Evolutionary conservation across 2,329 filamentous ascomycete species (phyloP).

Genomic region (Aureobasidium sp.): DNA sequence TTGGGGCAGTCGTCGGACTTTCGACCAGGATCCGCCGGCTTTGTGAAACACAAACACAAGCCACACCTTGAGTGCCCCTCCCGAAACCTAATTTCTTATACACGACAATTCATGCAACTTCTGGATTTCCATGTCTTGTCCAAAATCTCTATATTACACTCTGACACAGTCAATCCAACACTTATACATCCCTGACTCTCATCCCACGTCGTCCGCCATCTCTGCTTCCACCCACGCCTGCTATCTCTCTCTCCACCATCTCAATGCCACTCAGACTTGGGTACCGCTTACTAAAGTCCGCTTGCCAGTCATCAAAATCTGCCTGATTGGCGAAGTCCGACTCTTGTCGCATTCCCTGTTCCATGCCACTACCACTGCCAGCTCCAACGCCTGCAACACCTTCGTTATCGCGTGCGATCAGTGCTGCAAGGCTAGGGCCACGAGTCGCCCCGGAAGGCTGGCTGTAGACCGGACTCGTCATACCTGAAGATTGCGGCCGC

Average conservation of each 20-base stretch:
- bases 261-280: slow-evolving; percentile 79
- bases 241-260: slow-evolving; percentile 57
- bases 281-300: slow-evolving; percentile 74
- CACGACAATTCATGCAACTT: too few relatives aligned
- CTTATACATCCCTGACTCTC: slow-evolving; percentile 13
- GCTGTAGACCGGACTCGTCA: neutral
- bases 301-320: slow-evolving; percentile 43
- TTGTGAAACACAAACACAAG: neutral
- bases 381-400: slow-evolving; percentile 24
- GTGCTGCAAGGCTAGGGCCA: slow-evolving; percentile 22
- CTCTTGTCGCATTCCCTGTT: neutral
- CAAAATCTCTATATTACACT: neutral
- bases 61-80: neutral
- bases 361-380: slow-evolving; percentile 13
- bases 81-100: neutral
- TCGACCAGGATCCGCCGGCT: neutral
- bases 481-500: slow-evolving; percentile 16
- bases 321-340: neutral
- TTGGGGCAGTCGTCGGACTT: neutral
- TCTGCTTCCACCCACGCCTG: slow-evolving; percentile 3
- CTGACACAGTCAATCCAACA: neutral
- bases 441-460: slow-evolving; percentile 28
- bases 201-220: slow-evolving; percentile 8
- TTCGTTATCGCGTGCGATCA: slow-evolving; percentile 29
- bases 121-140: neutral